Evolutionary conservation across 495 filamentous ascomycete species (phyloP).

Genomic region (Astrothelium subdiscretum): DNA sequence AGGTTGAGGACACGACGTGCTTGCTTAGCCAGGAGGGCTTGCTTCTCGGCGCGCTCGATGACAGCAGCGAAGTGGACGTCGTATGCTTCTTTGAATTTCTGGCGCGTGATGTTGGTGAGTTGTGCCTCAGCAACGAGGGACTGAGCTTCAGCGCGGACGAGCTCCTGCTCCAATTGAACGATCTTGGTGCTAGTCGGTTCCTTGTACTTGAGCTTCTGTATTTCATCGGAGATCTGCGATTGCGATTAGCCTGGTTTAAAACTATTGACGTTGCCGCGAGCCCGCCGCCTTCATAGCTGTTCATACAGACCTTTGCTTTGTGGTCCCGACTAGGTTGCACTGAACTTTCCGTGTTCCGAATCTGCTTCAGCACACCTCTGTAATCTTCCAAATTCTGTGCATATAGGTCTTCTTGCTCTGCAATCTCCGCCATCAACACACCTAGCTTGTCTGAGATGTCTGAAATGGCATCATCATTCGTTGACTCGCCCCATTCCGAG

Average conservation of each 20-base stretch:
- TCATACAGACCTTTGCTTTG: constrained; percentile 47
- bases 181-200: constrained; percentile 69
- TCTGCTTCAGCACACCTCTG: constrained; percentile 68
- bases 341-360: constrained; percentile 80
- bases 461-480: constrained; percentile 70
- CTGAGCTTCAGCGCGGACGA: constrained; percentile 90
- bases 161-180: constrained; percentile 81
- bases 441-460: constrained; percentile 92
- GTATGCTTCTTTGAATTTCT: constrained; percentile 89
- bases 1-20: constrained; percentile 73
- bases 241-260: constrained; percentile 5
- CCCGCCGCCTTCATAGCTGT: neutral
- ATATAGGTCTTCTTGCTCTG: constrained; percentile 81
- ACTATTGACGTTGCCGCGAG: neutral
- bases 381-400: constrained; percentile 79
- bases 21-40: constrained; percentile 82
- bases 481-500: constrained; percentile 93
- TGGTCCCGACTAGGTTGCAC: constrained; percentile 87
- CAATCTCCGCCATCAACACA: constrained; percentile 80
- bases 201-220: constrained; percentile 76
- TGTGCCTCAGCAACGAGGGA: constrained; percentile 93
- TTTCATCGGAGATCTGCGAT: constrained; percentile 65
- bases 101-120: constrained; percentile 84
- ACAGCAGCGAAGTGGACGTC: constrained; percentile 74
- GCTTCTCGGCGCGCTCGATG: constrained; percentile 93